Conservation (phyloP, 192 early-diverging fungal species). For the Backusella tarrabulga region DNA sequence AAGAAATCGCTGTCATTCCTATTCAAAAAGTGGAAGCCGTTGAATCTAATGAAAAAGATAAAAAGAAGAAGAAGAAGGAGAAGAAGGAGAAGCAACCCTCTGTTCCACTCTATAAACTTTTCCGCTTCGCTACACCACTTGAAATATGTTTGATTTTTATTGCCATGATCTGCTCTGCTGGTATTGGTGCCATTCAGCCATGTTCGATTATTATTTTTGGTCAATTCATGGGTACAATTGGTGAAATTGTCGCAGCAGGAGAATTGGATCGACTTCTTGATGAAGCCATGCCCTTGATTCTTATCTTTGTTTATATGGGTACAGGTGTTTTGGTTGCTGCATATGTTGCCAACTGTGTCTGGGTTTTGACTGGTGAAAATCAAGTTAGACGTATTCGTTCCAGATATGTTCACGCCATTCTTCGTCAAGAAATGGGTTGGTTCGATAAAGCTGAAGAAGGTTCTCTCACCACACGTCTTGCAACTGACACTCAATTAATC, state of each 20-base stretch:
- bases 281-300: slow-evolving; percentile 24
- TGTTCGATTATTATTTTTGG: slow-evolving; percentile 36
- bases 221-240: slow-evolving; percentile 18
- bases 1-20: not conserved
- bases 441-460: slow-evolving; percentile 78
- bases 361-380: slow-evolving; percentile 53
- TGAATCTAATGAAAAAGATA: not conserved
- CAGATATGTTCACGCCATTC: slow-evolving; percentile 66
- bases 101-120: slow-evolving; percentile 61
- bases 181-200: slow-evolving; percentile 34
- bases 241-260: not conserved
- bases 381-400: slow-evolving; percentile 72
- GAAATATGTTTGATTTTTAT: slow-evolving; percentile 21
- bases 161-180: slow-evolving; percentile 17
- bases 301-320: slow-evolving; percentile 60
- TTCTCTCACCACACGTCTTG: slow-evolving; percentile 80
- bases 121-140: slow-evolving; percentile 53
- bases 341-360: slow-evolving; percentile 60
- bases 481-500: slow-evolving; percentile 76
- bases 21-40: not conserved
- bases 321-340: slow-evolving; percentile 52
- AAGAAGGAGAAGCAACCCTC: slow-evolving; percentile 45
- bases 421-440: slow-evolving; percentile 84
- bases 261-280: slow-evolving; percentile 7
- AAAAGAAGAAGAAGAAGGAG: slow-evolving; percentile 15